A percentile compares a stretch with the other conserved stretches of the same genome.
Conservation (phyloP, 805 yeast genomes). For the Candida nonsorbophila region DNA sequence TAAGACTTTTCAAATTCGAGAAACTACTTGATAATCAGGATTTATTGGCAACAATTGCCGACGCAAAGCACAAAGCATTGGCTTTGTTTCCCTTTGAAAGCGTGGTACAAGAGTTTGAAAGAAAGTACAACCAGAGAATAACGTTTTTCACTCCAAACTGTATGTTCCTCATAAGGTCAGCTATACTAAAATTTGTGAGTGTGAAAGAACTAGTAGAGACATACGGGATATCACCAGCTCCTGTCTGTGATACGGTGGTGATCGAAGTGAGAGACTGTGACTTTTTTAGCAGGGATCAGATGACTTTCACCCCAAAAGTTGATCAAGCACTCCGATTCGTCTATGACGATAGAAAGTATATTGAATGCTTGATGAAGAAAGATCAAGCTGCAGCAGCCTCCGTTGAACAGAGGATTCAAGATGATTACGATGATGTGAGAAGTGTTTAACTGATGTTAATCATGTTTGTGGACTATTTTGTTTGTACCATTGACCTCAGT, state of each 20-base stretch:
- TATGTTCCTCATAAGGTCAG: conserved; percentile 21
- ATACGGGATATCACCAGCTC: conserved; percentile 6
- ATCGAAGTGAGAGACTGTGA: conserved; percentile 25
- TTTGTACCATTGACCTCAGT: no score
- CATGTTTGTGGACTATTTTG: no score
- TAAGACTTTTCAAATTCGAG: conserved; percentile 21
- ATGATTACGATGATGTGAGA: conserved; percentile 5
- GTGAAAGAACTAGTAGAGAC: conserved; percentile 6
- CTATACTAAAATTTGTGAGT: conserved; percentile 19
- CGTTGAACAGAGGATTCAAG: neutral
- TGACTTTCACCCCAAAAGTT: conserved; percentile 10
- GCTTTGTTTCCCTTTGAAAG: conserved; percentile 22
- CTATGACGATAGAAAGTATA: conserved; percentile 17
- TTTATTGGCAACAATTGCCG: conserved; percentile 26
- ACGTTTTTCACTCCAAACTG: conserved; percentile 25
- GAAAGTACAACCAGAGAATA: conserved; percentile 23
- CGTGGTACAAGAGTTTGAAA: conserved; percentile 25
- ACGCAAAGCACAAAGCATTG: conserved; percentile 23
- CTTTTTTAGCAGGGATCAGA: conserved; percentile 27
- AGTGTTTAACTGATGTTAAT: no score
- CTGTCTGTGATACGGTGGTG: conserved; percentile 14
- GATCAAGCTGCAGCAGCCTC: neutral
- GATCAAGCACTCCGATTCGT: conserved; percentile 18
- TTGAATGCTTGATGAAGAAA: conserved; percentile 3
- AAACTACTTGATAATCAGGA: conserved; percentile 16